Conservation (phyloP, 257 asterid genomes). For the Linaria vulgaris region DNA sequence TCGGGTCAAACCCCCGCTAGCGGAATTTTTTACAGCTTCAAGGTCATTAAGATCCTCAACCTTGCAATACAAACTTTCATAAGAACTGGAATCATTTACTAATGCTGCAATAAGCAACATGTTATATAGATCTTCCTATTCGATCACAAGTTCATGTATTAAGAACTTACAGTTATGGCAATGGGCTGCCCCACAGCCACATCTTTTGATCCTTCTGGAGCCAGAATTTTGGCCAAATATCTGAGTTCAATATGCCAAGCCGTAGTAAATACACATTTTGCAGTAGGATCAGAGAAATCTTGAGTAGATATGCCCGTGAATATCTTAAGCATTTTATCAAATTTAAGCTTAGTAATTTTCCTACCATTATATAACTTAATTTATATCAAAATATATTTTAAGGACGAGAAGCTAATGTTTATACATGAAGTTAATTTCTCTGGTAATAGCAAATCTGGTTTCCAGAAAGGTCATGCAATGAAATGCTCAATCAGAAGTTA, state of each 20-base stretch:
- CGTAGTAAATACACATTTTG: conserved; percentile 18
- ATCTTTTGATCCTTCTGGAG: conserved; percentile 92
- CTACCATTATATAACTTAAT: background rate
- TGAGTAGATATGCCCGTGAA: conserved; percentile 4
- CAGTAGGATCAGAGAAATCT: conserved; percentile 16
- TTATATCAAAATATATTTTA: conserved; percentile 3
- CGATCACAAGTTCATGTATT: conserved; percentile 21
- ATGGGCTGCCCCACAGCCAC: conserved; percentile 94
- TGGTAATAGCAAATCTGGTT: conserved; percentile 2
- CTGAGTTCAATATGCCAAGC: conserved; percentile 45
- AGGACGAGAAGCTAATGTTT: conserved; percentile 1
- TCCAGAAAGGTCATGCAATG: background rate
- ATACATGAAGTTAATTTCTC: conserved; percentile 9
- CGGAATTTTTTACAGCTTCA: conserved; percentile 67
- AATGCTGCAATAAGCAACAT: conserved; percentile 23
- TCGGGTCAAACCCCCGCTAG: conserved; percentile 37
- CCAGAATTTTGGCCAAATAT: conserved; percentile 87
- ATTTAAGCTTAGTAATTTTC: background rate
- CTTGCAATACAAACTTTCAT: conserved; percentile 44
- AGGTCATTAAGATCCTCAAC: conserved; percentile 90
- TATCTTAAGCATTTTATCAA: background rate
- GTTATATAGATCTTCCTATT: background rate
- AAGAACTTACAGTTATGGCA: conserved; percentile 79
- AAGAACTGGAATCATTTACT: conserved; percentile 16
- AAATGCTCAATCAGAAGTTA: conserved; percentile 19